phyloP scores from a whole-genome alignment of 1,284 basidiomycete genomes.

The Grifola frondosa region DNA sequence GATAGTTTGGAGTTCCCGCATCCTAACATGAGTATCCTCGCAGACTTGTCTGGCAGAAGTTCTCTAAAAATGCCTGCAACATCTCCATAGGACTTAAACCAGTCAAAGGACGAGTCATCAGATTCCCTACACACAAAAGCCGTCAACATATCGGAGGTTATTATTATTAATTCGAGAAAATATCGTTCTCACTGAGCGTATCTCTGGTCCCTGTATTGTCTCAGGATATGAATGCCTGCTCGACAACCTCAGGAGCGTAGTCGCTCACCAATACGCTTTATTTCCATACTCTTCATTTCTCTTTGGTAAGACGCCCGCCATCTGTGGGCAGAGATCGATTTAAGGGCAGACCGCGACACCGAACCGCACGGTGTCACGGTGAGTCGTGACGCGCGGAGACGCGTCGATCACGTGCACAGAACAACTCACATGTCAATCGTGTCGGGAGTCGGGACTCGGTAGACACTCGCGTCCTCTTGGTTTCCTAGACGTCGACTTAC shows the following conservation, averaged over 20 bases:
- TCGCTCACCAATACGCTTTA: slow-evolving; percentile 68
- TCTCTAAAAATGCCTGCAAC: slow-evolving; percentile 58
- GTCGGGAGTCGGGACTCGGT: no score
- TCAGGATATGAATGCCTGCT: slow-evolving; percentile 1
- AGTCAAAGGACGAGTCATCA: slow-evolving; percentile 75
- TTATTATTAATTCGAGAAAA: background rate
- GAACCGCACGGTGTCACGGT: no score
- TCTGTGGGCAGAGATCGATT: no score
- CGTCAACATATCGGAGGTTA: background rate
- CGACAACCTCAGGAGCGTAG: background rate
- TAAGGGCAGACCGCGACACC: no score
- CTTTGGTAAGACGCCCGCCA: slow-evolving; percentile 48
- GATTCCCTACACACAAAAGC: slow-evolving; percentile 48
- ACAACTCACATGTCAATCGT: no score
- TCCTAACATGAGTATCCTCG: slow-evolving; percentile 83
- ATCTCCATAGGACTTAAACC: slow-evolving; percentile 79
- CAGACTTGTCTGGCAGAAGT: slow-evolving; percentile 62
- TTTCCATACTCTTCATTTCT: slow-evolving; percentile 77
- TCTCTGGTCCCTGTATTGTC: slow-evolving; percentile 57
- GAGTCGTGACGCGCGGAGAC: no score
- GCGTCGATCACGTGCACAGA: no score
- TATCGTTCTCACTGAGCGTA: slow-evolving; percentile 56
- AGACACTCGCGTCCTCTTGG: no score
- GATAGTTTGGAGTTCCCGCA: slow-evolving; percentile 88
- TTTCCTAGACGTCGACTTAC: no score